phyloP scores from a whole-genome alignment of 2,329 filamentous ascomycete species.

The Colletotrichum magnum region DNA sequence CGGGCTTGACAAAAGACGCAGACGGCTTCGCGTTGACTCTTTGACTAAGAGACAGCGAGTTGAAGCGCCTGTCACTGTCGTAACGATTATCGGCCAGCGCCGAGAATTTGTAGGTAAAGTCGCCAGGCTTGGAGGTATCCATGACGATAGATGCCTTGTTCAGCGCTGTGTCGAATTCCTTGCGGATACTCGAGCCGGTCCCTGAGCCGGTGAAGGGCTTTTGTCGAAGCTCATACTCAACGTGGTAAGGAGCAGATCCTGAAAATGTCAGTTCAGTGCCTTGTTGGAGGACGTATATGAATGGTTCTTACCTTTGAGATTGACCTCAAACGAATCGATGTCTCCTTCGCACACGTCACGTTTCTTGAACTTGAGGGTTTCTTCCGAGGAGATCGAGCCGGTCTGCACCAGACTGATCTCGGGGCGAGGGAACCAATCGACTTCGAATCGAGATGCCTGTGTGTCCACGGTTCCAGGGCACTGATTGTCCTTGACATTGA shows the following conservation, averaged over 20 bases:
- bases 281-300: neutral
- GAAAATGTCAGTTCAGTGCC: slow-evolving; percentile 48
- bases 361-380: slow-evolving; percentile 73
- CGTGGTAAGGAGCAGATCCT: slow-evolving; percentile 81
- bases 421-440: slow-evolving; percentile 89
- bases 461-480: slow-evolving; percentile 87
- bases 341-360: slow-evolving; percentile 94
- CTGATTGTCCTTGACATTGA: slow-evolving; percentile 81
- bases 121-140: slow-evolving; percentile 86
- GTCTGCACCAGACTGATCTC: slow-evolving; percentile 76
- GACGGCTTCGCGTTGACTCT: slow-evolving; percentile 87
- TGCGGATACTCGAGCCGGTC: slow-evolving; percentile 49
- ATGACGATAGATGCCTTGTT: slow-evolving; percentile 84
- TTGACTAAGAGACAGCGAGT: slow-evolving; percentile 81
- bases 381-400: slow-evolving; percentile 68
- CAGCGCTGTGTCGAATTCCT: slow-evolving; percentile 82
- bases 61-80: slow-evolving; percentile 77
- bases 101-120: slow-evolving; percentile 88
- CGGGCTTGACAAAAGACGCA: slow-evolving; percentile 86
- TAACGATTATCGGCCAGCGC: slow-evolving; percentile 90
- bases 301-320: slow-evolving; percentile 75
- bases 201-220: slow-evolving; percentile 50
- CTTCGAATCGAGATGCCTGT: slow-evolving; percentile 80
- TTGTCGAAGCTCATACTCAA: slow-evolving; percentile 29
- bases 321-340: slow-evolving; percentile 88